Evolutionary conservation across 441 rosid species (phyloP).

Genomic region (Omphalea diandra): DNA sequence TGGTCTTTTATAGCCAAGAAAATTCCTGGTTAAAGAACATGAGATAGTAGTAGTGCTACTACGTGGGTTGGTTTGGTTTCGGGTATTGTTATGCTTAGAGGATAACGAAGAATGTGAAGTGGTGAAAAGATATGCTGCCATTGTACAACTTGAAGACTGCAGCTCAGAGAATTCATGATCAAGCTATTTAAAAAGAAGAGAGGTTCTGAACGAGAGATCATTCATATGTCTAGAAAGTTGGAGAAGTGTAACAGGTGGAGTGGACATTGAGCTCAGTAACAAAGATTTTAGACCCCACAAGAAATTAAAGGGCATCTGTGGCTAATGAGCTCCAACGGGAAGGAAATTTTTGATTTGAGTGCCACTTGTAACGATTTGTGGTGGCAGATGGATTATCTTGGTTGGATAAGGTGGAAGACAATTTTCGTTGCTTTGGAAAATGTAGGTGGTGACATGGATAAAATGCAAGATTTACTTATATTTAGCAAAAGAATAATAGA

Average conservation of each 20-base stretch:
- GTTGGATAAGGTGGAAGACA: background rate
- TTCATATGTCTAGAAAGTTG: conserved; percentile 62
- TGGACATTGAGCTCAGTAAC: conserved; percentile 22
- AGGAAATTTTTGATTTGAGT: background rate
- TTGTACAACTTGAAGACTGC: conserved; percentile 20
- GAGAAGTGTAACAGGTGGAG: conserved; percentile 56
- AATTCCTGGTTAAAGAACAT: background rate
- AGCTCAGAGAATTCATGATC: conserved; percentile 5
- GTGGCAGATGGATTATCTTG: no score
- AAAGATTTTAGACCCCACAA: conserved; percentile 4
- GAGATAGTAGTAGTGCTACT: no score
- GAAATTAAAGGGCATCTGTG: conserved; percentile 18
- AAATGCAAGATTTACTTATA: no score
- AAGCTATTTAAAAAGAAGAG: conserved; percentile 1
- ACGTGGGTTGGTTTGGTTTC: conserved; percentile 8
- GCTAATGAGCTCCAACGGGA: background rate
- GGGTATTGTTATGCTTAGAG: conserved; percentile 17
- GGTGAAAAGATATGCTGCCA: conserved; percentile 53
- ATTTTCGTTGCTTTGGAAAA: no score
- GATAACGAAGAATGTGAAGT: conserved; percentile 29
- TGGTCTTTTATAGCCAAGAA: conserved; percentile 12
- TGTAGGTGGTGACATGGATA: no score
- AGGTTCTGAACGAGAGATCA: conserved; percentile 1
- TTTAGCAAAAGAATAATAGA: no score
- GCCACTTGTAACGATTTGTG: no score